Evolutionary conservation across 164 flowering plant species (phyloP).

Genomic region (Akebia trifoliata): DNA sequence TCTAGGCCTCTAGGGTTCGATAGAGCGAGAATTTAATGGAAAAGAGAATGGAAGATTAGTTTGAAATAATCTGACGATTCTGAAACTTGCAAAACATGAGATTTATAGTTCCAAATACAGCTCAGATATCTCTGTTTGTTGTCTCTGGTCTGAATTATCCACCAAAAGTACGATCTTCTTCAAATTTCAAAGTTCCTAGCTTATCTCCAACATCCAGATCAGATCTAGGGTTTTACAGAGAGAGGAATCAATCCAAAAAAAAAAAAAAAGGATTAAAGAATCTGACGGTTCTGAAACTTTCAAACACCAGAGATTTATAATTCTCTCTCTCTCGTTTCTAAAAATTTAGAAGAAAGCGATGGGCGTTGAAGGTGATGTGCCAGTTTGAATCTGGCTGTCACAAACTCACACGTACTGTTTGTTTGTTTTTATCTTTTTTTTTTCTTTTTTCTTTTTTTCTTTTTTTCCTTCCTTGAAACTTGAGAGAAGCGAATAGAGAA

Average conservation of each 20-base stretch:
- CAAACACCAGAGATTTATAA: slow-evolving; percentile 10
- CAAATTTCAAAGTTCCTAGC: slow-evolving; percentile 36
- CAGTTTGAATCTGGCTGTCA: not conserved
- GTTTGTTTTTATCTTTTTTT: not conserved
- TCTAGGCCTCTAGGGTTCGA: not conserved
- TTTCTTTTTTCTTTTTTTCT: not conserved
- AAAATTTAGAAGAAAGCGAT: not conserved
- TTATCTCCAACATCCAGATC: slow-evolving; percentile 30
- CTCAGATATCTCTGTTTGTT: too few species aligned
- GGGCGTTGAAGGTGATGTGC: not conserved
- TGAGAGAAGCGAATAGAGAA: slow-evolving; percentile 16
- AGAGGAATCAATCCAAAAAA: not conserved
- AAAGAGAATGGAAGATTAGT: not conserved
- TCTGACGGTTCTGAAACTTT: slow-evolving; percentile 10
- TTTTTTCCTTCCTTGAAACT: too few species aligned
- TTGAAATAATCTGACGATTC: too few species aligned
- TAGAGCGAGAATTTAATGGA: not conserved
- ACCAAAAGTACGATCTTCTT: slow-evolving; percentile 34
- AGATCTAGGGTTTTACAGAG: slow-evolving; percentile 8
- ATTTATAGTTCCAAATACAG: too few species aligned
- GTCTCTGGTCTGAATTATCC: slow-evolving; percentile 16
- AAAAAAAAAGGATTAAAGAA: not conserved
- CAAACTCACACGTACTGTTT: not conserved
- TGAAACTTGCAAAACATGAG: too few species aligned
- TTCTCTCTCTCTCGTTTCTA: not conserved